Base-by-base conservation (phyloP, 352 stramenopile genomes). In the Peronospora tabacina region DNA sequence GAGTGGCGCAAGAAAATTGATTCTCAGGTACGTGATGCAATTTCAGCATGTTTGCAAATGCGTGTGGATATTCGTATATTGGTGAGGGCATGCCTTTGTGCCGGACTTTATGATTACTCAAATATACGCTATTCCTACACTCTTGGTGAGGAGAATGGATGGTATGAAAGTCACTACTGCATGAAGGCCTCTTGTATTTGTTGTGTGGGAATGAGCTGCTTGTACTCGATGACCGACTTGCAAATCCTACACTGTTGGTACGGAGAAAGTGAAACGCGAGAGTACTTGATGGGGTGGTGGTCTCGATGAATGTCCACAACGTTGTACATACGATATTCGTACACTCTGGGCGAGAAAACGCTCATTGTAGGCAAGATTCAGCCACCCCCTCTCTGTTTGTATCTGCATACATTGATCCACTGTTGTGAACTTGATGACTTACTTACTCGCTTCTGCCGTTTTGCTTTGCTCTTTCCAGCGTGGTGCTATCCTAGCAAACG, bases 1-100 rank as follows among this genome's bases (percentile, higher is more conserved):
- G 87, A 94, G 35, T 98, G 94, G 94, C 75, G 94, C 55, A 95
- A 98, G 58, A 98, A 98, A 82, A 97, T 99, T 61, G 96, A 99
- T 55, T 85, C 75, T 28, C 81, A 94, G 72, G 71, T 87, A 53
- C 41, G 75, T 74, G 33, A 24, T 61, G 16, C 22, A 17, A 45
- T 52, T 13, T 1, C 5, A 13, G 13, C 10, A 16, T 50, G 38
- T 60, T 26, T 50, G 22, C 63, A 15, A 51, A 9, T 55, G 46
- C 13, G 10, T 56, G 22, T 61, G 42, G 16, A 28, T 58, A 33
- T 35, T 0, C 48, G 38, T 22, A 47, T 48, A 12, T 40, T 28
- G 7, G 37, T 58, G 19, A 55, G 51, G 40, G 38, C 47, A 39
- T 45, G 39, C 50, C n/a, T 49, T 20, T 41, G 29, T 61, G 49